These are phyloP conservation scores for Geotrichum carabidarum DNA, from an alignment of 1,139 yeast species.

Conservation along the genomic window DNA sequence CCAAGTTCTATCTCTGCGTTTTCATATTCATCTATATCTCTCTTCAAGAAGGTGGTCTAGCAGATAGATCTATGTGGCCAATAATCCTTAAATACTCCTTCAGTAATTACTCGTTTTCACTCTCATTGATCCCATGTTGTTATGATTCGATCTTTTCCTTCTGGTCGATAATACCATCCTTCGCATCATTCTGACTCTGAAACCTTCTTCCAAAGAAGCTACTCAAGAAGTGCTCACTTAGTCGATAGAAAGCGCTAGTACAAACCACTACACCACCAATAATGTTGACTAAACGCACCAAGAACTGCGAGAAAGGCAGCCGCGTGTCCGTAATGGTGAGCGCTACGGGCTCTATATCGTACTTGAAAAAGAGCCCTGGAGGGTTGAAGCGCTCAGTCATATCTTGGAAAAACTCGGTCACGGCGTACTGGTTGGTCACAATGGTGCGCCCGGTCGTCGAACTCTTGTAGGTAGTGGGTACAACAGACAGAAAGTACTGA, in stretches of 20 bases:
- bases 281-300: conserved; percentile 73
- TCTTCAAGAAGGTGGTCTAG: too few species aligned
- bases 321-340: conserved; percentile 65
- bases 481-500: conserved; percentile 69
- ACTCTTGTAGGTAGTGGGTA: conserved; percentile 73
- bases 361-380: conserved; percentile 80
- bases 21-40: too few species aligned
- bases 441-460: conserved; percentile 56
- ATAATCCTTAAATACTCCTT: not conserved
- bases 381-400: conserved; percentile 25
- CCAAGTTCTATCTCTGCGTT: too few species aligned
- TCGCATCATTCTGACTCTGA: conserved; percentile 10
- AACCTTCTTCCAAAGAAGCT: conserved; percentile 20
- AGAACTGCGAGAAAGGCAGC: conserved; percentile 69
- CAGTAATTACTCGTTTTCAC: too few species aligned
- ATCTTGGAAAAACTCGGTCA: conserved; percentile 49
- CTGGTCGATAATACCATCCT: conserved; percentile 16
- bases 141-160: conserved; percentile 3
- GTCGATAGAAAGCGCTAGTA: conserved; percentile 38
- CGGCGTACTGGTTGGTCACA: conserved; percentile 82
- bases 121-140: not conserved
- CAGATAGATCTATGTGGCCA: not conserved
- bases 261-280: conserved; percentile 64
- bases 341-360: conserved; percentile 84
- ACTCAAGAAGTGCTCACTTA: conserved; percentile 34